phyloP scores from a whole-genome alignment of 2,329 filamentous ascomycete genomes.

The Leptographium flavum region DNA sequence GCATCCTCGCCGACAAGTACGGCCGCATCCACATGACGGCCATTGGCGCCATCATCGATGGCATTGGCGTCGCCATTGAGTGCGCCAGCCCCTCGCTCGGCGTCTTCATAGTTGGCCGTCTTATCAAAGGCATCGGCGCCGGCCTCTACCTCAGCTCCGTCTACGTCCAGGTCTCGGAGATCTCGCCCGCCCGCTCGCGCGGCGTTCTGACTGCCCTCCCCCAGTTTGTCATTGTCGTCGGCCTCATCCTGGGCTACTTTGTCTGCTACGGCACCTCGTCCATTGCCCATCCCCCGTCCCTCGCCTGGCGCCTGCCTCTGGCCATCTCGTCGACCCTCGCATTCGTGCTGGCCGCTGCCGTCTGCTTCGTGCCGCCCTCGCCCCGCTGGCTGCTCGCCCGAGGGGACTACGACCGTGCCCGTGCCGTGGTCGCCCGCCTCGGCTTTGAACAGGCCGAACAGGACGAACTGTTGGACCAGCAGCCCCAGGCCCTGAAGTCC shows the following conservation, averaged over 20 bases:
- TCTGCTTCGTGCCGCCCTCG: constrained; percentile 29
- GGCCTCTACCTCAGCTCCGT: constrained; percentile 41
- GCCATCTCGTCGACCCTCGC: constrained; percentile 23
- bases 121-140: constrained; percentile 41
- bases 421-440: constrained; percentile 22
- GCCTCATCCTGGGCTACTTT: constrained; percentile 42
- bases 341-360: constrained; percentile 16
- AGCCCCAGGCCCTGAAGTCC: constrained; percentile 11
- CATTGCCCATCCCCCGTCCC: constrained; percentile 24
- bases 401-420: constrained; percentile 28
- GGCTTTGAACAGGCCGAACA: constrained; percentile 27
- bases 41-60: constrained; percentile 37
- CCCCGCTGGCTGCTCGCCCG: constrained; percentile 40
- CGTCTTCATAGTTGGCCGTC: constrained; percentile 40
- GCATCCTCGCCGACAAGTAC: constrained; percentile 36
- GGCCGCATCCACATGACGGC: constrained; percentile 38
- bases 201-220: constrained; percentile 37
- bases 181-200: constrained; percentile 35
- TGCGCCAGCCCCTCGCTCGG: constrained; percentile 22
- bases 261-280: constrained; percentile 41
- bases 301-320: constrained; percentile 43
- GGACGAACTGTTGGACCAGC: constrained; percentile 21
- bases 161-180: constrained; percentile 41
- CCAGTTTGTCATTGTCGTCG: constrained; percentile 36
- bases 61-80: constrained; percentile 32